phyloP scores from a whole-genome alignment of 208 protist genomes.

The Jaenimonas drosophilae region DNA sequence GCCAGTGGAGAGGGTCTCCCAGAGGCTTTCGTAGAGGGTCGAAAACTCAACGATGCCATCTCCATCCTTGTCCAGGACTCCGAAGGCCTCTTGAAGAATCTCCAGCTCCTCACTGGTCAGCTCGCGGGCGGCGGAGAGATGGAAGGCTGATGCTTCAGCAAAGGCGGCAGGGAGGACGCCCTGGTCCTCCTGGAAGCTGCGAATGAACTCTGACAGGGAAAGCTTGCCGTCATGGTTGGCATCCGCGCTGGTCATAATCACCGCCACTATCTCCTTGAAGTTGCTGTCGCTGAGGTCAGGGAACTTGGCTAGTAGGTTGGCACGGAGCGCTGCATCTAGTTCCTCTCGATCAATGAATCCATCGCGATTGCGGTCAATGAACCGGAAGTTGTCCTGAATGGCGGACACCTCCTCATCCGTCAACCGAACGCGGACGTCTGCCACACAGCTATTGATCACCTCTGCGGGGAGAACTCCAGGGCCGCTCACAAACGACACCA shows the following conservation, averaged over 20 bases:
- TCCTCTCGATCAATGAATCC: slow-evolving; percentile 65
- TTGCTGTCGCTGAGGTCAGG: slow-evolving; percentile 53
- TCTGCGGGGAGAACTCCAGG: slow-evolving; percentile 80
- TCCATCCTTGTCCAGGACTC: slow-evolving; percentile 59
- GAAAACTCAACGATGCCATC: slow-evolving; percentile 58
- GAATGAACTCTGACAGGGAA: slow-evolving; percentile 77
- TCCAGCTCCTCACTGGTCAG: slow-evolving; percentile 49
- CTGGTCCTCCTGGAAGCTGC: slow-evolving; percentile 81
- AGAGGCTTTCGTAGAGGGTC: slow-evolving; percentile 59
- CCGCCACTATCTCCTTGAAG: slow-evolving; percentile 59
- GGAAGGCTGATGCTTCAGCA: slow-evolving; percentile 19
- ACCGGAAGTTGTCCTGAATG: slow-evolving; percentile 62
- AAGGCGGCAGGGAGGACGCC: slow-evolving; percentile 76
- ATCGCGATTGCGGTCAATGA: slow-evolving; percentile 59
- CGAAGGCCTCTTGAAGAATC: slow-evolving; percentile 58
- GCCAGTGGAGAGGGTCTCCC: slow-evolving; percentile 31
- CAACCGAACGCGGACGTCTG: slow-evolving; percentile 58
- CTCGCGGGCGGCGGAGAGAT: slow-evolving; percentile 18
- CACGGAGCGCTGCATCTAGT: slow-evolving; percentile 38
- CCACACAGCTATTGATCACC: slow-evolving; percentile 72
- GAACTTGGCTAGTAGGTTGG: slow-evolving; percentile 34
- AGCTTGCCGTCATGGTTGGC: slow-evolving; percentile 51
- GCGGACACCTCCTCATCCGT: slow-evolving; percentile 69
- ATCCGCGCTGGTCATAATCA: slow-evolving; percentile 71
- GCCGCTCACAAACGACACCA: slow-evolving; percentile 61